Evolutionary conservation across 208 protist species (phyloP), one percentile per base, ranked within the genome.

Genomic region (Leishmania braziliensis): DNA sequence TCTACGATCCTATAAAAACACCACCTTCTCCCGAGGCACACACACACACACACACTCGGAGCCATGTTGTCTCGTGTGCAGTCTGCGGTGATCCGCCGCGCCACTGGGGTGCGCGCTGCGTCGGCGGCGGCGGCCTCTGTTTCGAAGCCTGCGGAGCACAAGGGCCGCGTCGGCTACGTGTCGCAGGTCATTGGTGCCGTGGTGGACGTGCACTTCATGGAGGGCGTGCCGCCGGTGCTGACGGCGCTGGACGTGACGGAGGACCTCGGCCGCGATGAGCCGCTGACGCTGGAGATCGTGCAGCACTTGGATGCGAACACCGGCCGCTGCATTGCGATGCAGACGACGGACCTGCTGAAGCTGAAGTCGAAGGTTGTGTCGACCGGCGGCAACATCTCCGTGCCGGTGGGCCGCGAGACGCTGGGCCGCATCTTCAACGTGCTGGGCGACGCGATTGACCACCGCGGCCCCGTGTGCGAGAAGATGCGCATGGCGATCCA

Each of bases 371-470:
- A 85, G 66, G 98, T 99, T 20, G 84, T 95, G 29, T 98, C 99
- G 87, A 99, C 96, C 39, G 98, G 97, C 71, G 90, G 84, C 20
- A 98, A 99, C 80, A 99, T 99, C 85, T 98, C 83, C 23, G 97
- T 99, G 46, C 99, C 99, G 62, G 99, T 99, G 29, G 99, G 99
- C 78, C 81, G 90, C 62, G 92, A 92, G 66, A 99, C 96, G 39
- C 97, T 99, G 18, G 99, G 99, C 74, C 96, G 99, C 77, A 99
- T 99, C 86, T 99, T 99, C 87, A 99, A 99, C 94, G 99, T 99
- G 65, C 99, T 99, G 80, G 99, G 99, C 80, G 98, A 99, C 69
- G 98, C 99, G 77, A 99, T 99, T 87, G 99, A 99, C 88, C 98
- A 99, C 91, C 95, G 98, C 75, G 98, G 99, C 71, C 97, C 97